Evolutionary conservation across 2,329 filamentous ascomycete species (phyloP), one percentile per base, ranked within the genome.

Genomic region (Microdochium bolleyi): DNA sequence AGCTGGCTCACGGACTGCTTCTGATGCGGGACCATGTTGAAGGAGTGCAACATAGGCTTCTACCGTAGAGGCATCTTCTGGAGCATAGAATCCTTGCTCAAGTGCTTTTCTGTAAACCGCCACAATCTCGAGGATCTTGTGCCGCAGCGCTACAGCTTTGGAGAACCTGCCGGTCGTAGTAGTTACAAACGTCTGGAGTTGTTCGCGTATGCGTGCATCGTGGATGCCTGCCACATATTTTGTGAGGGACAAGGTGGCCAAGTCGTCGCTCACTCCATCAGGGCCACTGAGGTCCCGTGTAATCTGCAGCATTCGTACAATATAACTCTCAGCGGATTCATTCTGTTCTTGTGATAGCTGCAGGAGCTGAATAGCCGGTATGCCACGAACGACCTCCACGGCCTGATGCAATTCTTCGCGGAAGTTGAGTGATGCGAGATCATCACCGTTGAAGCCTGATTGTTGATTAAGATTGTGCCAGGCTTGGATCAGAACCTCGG

Each of bases 121-220:
- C 4, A 76, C 79, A 25, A 85, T 72, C 58, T 84, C 77, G 16
- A 84, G 62, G 50, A 71, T 73, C 61, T 78, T 79, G 64, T 85
- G 82, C 34, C 69, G 70, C 52, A 72, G 71, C 2, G 73, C 70
- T 5, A 79, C 64, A 2, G 70, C 70, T 19, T 66, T 67, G 16
- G 84, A 60, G 13, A 59, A 66, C 3, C 60, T 56, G 14, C 53
- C 52, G 9, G 56, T 57, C 16, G 59, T 57, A 1, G 57, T 54
- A n/a, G 56, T 38, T 11, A 60, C 56, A 53, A 73, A 76, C 1
- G 58, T 56, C 11, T 60, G 60, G 2, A 84, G 63, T 16, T 67
- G 60, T 8, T 69, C 64, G n/a, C 76, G 74, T 32, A 82, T 69
- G 1, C 72, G 63, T 48, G 69, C 64, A 48, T 74, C 68, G 37